A percentile compares a stretch with the other conserved stretches of the same genome.
phyloP scores from a whole-genome alignment of 2,329 filamentous ascomycete genomes.

The Coleophoma crateriformis region DNA sequence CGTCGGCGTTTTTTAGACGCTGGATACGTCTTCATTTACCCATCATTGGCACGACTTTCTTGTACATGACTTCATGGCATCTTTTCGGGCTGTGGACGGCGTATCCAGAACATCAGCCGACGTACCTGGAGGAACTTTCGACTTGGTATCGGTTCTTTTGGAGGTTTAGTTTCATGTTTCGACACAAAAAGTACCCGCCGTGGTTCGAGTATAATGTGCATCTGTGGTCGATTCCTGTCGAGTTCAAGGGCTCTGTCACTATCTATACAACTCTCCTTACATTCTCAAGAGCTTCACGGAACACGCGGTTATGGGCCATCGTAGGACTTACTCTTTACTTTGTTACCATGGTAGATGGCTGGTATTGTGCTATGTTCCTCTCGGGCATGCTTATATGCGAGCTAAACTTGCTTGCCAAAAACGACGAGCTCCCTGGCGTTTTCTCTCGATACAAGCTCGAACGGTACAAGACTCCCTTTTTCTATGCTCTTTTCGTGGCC shows the following conservation, averaged over 20 bases:
- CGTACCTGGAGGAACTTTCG: constrained; percentile 17
- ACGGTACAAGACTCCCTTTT: constrained; percentile 44
- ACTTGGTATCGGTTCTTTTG: constrained; percentile 44
- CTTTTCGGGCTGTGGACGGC: constrained; percentile 20
- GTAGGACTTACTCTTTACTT: constrained; percentile 55
- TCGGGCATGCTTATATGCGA: constrained; percentile 58
- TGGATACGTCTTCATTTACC: constrained; percentile 40
- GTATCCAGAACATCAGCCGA: constrained; percentile 11
- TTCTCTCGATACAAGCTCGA: constrained; percentile 34
- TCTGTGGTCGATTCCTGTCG: constrained; percentile 59
- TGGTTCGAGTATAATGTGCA: constrained; percentile 56
- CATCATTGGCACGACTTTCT: constrained; percentile 35
- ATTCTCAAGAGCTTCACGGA: constrained; percentile 47
- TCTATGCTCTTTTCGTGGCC: constrained; percentile 43
- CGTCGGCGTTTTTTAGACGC: constrained; percentile 41
- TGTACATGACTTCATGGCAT: constrained; percentile 22
- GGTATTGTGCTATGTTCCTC: constrained; percentile 56
- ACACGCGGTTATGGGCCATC: constrained; percentile 49
- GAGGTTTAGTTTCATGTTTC: constrained; percentile 64
- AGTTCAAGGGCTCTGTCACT: constrained; percentile 57
- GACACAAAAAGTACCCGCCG: constrained; percentile 43
- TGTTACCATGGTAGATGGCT: constrained; percentile 61
- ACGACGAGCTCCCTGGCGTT: constrained; percentile 43
- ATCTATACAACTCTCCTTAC: constrained; percentile 52
- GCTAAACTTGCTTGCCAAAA: constrained; percentile 48